These are phyloP conservation scores for Fraxinus dipetala DNA, from an alignment of 305 asterid species.

Conservation along the genomic window DNA sequence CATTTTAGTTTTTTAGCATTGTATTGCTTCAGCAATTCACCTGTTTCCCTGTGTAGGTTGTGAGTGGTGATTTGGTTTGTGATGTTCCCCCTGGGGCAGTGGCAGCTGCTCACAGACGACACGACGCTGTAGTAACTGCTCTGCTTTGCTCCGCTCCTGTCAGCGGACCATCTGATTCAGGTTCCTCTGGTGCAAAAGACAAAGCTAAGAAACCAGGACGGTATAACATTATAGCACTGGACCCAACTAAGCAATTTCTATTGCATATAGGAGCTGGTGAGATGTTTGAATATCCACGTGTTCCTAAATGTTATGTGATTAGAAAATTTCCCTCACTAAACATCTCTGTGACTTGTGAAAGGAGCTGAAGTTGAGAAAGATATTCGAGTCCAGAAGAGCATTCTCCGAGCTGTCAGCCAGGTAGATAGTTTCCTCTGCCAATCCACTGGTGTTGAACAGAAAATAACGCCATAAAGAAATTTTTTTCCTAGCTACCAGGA, in stretches of 20 bases:
- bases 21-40: conserved; percentile 25
- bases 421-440: conserved; percentile 35
- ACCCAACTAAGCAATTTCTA: conserved; percentile 80
- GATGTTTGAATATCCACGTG: conserved; percentile 26
- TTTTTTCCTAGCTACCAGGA: conserved; percentile 5
- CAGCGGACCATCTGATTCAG: conserved; percentile 76
- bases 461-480: neutral
- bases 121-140: conserved; percentile 93
- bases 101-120: conserved; percentile 92
- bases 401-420: conserved; percentile 88
- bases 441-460: conserved; percentile 14
- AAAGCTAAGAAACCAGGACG: conserved; percentile 80
- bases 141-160: conserved; percentile 92
- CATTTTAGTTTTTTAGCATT: conserved; percentile 19
- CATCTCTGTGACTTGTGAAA: conserved; percentile 35
- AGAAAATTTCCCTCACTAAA: conserved; percentile 16
- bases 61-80: conserved; percentile 94
- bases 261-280: conserved; percentile 90
- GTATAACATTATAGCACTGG: conserved; percentile 80
- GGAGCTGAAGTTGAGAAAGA: conserved; percentile 83
- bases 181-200: conserved; percentile 86
- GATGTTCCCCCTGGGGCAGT: conserved; percentile 92
- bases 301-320: conserved; percentile 16
- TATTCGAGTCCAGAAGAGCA: conserved; percentile 81
- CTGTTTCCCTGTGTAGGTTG: conserved; percentile 53